Base-by-base conservation (phyloP, 495 filamentous ascomycete genomes). In the Rusavskia elegans region DNA sequence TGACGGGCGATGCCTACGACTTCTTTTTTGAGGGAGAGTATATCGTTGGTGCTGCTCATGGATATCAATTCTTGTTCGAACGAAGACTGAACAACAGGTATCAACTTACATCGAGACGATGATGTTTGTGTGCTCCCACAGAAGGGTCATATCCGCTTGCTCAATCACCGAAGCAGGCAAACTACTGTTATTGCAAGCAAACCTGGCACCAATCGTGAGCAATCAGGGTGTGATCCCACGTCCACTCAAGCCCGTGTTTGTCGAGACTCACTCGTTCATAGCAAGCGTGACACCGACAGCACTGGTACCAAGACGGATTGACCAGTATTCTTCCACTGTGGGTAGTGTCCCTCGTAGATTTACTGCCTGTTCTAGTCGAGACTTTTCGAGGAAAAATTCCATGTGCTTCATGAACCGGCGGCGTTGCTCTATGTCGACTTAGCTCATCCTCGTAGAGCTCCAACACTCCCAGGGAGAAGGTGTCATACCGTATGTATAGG, bases 321-420 rank as follows among this genome's bases (percentile, higher is more conserved):
- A 35, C 51, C 51, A 53, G 41, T 13, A 53, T 29, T 53, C 51
- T 27, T 53, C 41, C 20, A 48, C 2, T 8, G 51, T 36, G 30
- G 40, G 51, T 11, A 53, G n/a, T 30, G 20, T 52, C 10, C 29
- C 27, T 2, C 20, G 23, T 13, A 53, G 38, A 13, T 11, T 20
- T 21, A 45, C 5, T 14, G 4, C 45, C 29, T 48, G 51, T 48
- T 53, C 51, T 17, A 0, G 16, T 5, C 29, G 13, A 7, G 51
- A 16, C 40, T 46, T 48, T 6, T 53, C 41, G 11, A 53, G 10
- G 27, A 46, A 45, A 21, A 3, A 0, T 17, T 45, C 36, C 16
- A 32, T 36, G 7, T 53, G 6, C n/a, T 20, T n/a, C 41, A 48
- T 36, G 38, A 53, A 23, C 46, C 51, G 46, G 25, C 25, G 2